Evolutionary conservation across 495 filamentous ascomycete species (phyloP), one percentile per base, ranked within the genome.

Genomic region (Penicillium bovifimosum): DNA sequence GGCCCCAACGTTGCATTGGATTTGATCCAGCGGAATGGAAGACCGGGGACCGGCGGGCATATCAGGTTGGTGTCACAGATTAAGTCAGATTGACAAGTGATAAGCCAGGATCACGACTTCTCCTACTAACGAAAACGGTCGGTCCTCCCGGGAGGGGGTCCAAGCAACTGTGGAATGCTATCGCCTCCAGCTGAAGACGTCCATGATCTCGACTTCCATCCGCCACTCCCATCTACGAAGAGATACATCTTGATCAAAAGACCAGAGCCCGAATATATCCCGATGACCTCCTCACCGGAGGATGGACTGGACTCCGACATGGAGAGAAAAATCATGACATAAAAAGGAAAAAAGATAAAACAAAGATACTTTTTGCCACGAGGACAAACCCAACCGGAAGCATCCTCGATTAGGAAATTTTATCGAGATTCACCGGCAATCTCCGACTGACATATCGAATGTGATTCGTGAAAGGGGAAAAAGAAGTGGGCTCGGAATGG

Each of bases 1-100:
- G 40, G 20, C 51, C 54, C 61, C 59, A 58, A 62, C 59, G 62
- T 64, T 64, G 38, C 61, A 64, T 38, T 43, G 9, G 26, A 31
- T 4, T 24, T 24, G 20, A 24, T 24, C 20, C 20, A 24, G 20
- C 4, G 20, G 20, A 24, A 24, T 24, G 20, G 20, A 24, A 24
- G 20, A 24, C 4, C 20, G 20, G 20, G 20, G 20, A 24, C 20
- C 20, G 20, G 20, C 4, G 20, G 20, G 20, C 20, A 24, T 24
- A 24, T 24, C 2, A 24, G 2, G 20, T 24, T 24, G n/a, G n/a
- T n/a, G 20, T 24, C 20, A 24, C 20, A 24, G 20, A 24, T n/a
- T n/a, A n/a, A n/a, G n/a, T n/a, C n/a, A n/a, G 20, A 24, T 24
- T 24, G 4, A 24, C 20, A 24, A 24, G 20, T 24, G 20, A 24